These are phyloP conservation scores for Sicyos edulis DNA, from an alignment of 306 rosid species.

Conservation along the genomic window DNA sequence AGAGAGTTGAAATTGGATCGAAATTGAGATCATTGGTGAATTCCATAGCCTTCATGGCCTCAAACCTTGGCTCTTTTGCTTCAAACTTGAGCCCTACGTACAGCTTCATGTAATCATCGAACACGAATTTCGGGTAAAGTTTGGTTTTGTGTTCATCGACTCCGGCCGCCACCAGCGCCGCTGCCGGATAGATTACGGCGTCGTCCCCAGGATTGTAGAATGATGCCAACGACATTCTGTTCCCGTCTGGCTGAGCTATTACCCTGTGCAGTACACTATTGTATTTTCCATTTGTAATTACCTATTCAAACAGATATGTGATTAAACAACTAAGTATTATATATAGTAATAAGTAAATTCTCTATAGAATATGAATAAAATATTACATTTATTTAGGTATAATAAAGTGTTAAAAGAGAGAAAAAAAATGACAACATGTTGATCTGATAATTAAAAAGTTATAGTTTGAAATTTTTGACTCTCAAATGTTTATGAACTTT, in stretches of 20 bases:
- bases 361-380: too few relatives aligned
- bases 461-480: too few relatives aligned
- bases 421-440: too few relatives aligned
- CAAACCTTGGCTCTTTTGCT: conserved; percentile 91
- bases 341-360: too few relatives aligned
- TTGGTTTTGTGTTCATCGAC: conserved; percentile 33
- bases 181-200: conserved; percentile 79
- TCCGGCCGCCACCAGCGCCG: conserved; percentile 45
- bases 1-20: conserved; percentile 54
- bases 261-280: conserved; percentile 87
- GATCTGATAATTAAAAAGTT: too few relatives aligned
- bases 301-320: conserved; percentile 33
- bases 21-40: conserved; percentile 22
- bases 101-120: conserved; percentile 95
- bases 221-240: conserved; percentile 88
- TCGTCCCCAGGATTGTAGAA: conserved; percentile 90
- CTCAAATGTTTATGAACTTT: too few relatives aligned
- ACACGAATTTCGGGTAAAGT: conserved; percentile 77
- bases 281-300: conserved; percentile 83
- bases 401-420: too few relatives aligned
- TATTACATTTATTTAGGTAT: too few relatives aligned
- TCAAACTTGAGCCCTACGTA: conserved; percentile 80
- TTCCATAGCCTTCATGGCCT: conserved; percentile 72
- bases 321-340: too few relatives aligned
- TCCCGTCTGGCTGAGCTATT: conserved; percentile 60